Evolutionary conservation across 192 early-diverging fungal genomes (phyloP).

Genomic region (Coemansia sp.): DNA sequence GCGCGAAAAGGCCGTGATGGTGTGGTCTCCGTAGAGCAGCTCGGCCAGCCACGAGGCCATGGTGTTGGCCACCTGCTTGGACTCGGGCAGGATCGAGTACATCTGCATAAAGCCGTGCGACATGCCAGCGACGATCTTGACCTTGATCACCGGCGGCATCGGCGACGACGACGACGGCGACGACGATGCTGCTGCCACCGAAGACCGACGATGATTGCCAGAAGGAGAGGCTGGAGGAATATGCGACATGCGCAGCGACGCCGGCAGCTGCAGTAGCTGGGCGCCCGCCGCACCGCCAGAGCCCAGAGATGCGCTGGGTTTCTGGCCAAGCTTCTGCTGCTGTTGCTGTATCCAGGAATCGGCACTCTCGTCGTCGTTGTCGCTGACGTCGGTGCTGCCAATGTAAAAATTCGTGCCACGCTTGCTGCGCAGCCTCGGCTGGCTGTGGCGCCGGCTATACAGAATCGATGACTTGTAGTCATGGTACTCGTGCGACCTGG

Average conservation of each 20-base stretch:
- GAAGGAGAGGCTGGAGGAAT: not conserved
- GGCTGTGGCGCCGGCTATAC: conserved; percentile 35
- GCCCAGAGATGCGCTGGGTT: not conserved
- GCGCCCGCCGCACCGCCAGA: not conserved
- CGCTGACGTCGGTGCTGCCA: conserved; percentile 50
- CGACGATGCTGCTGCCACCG: not conserved
- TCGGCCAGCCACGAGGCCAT: conserved; percentile 44
- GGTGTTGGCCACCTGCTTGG: conserved; percentile 31
- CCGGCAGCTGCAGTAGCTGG: conserved; percentile 9
- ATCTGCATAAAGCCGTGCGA: conserved; percentile 55
- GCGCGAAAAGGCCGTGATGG: conserved; percentile 20
- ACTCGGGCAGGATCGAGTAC: conserved; percentile 49
- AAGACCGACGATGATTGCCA: not conserved
- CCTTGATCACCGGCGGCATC: conserved; percentile 25
- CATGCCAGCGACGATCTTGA: conserved; percentile 53
- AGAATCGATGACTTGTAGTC: conserved; percentile 22
- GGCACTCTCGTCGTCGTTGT: conserved; percentile 26
- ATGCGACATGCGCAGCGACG: conserved; percentile 36
- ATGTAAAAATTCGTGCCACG: conserved; percentile 30
- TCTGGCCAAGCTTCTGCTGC: not conserved
- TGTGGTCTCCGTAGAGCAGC: conserved; percentile 27
- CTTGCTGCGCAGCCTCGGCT: conserved; percentile 7
- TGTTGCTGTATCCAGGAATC: not conserved
- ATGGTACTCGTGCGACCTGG: conserved; percentile 12
- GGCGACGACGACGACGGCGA: not conserved